Base-by-base conservation (phyloP, 2,329 filamentous ascomycete genomes). In the Xylariales sp. region DNA sequence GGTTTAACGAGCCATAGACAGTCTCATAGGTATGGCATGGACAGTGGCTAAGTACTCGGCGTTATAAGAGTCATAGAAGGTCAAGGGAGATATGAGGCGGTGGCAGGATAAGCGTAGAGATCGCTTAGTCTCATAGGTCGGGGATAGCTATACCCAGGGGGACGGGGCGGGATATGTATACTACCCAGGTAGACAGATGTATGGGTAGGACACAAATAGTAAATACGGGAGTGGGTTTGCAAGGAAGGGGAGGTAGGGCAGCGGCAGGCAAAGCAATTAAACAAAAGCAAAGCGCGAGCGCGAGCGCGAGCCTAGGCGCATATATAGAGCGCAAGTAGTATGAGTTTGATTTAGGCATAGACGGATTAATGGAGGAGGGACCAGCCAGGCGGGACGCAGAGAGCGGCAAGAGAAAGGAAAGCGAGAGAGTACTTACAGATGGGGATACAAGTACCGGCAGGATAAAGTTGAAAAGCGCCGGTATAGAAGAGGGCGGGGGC, bases 361-460 rank as follows among this genome's bases (percentile, higher is more conserved):
- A 46, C 32, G 52, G 64, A 65, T 52, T 7, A 61, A 58, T 64
- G 45, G 64, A 64, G 67, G 57, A 62, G 52, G 62, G 62, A 68
- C 68, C 68, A 60, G 53, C 58, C 61, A 59, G 54, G 48, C 62
- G 65, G 65, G 62, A 56, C 48, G 52, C 49, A 55, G 39, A n/a
- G 55, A 59, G 43, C 48, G 62, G 50, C 62, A 60, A 39, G 48
- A 57, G 12, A 18, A 61, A 46, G 52, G 56, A 64, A 61, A 62
- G 66, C 53, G 48, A 68, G 41, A 49, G 63, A 45, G 23, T 45
- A 68, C 68, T 69, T 67, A 65, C 67, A 65, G 41, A 18, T 48
- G 53, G 53, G 64, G 58, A 61, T 55, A 62, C 68, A 70, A 54
- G 64, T 69, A 52, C 64, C 64, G 53, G 56, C 61, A 62, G 64